Base-by-base conservation (phyloP, 1,139 yeast genomes). In the Yamadazyma dendronema region DNA sequence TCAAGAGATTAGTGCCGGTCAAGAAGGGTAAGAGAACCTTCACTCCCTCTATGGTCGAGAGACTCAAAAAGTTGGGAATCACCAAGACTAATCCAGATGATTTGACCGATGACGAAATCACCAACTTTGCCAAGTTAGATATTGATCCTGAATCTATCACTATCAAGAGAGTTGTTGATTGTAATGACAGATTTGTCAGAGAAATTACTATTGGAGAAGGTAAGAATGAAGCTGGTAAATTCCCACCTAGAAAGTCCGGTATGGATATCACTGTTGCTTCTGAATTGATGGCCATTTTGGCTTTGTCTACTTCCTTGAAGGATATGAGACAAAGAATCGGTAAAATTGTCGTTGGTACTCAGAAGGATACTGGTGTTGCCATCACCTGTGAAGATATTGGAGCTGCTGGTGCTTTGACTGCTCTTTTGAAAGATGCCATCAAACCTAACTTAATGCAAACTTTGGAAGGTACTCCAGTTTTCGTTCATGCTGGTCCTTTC, bases 381-480 rank as follows among this genome's bases (percentile, higher is more conserved):
- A 72, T 84, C 44, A 84, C 94, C 27, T 81, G 83, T 41, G 90
- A 84, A 60, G 94, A 84, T 55, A 70, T 84, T 47, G 86, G 90
- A 21, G 77, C 82, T 62, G 87, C 89, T 24, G 94, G 92, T 54
- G 92, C 94, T 30, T 67, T 84, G 44, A 79, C 92, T 36, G 90
- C 92, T 1, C 66, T 84, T 49, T 64, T 84, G 53, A 84, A 82
- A 56, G 92, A 84, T 59, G 87, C 90, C n/a, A 73, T 84, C 46
- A 84, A 84, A 57, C 94, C 94, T 47, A 84, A 83, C 54, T 67
- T 84, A 59, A 84, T 84, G 94, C 94, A 84, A 65, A 80, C 90
- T 30, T 69, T 84, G 52, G 92, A 84, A 62, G 94, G 94, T 46
- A 83, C 90, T 6, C 94, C 92, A 3, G 92, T 84, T 13, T 75